phyloP scores from a whole-genome alignment of 208 protist genomes.

The Crithidia acanthocephali region DNA sequence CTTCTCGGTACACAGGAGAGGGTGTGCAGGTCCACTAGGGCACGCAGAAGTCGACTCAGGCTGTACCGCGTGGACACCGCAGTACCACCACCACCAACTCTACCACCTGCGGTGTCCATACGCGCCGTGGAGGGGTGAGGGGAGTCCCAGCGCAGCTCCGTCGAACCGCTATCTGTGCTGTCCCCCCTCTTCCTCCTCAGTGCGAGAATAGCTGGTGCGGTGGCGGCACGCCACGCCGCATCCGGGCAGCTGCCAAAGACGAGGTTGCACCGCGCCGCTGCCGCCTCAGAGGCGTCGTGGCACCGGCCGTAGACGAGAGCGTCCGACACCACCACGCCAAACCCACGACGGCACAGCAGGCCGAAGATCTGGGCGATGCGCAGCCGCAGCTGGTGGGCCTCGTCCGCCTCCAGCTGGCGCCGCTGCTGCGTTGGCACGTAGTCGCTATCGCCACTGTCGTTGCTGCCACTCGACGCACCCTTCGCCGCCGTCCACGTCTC shows the following conservation, averaged over 20 bases:
- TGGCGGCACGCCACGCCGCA: constrained; percentile 19
- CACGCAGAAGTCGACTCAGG: constrained; percentile 9
- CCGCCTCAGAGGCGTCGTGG: constrained; percentile 24
- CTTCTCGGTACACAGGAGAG: too few relatives aligned
- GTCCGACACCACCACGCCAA: constrained; percentile 26
- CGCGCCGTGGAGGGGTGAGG: not conserved
- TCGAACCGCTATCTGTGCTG: not conserved
- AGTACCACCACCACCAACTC: not conserved
- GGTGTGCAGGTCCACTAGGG: constrained; percentile 24
- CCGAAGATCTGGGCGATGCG: constrained; percentile 32
- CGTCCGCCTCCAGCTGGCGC: constrained; percentile 1
- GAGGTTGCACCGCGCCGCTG: constrained; percentile 26
- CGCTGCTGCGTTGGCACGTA: constrained; percentile 4
- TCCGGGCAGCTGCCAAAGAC: constrained; percentile 20
- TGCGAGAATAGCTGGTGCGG: not conserved
- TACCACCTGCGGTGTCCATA: not conserved
- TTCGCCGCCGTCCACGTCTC: not conserved
- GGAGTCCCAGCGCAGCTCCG: not conserved
- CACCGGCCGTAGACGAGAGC: constrained; percentile 34
- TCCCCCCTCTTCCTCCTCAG: not conserved
- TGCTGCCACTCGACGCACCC: not conserved
- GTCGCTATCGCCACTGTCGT: constrained; percentile 3
- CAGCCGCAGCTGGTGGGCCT: constrained; percentile 21
- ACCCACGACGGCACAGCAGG: constrained; percentile 20
- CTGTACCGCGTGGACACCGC: constrained; percentile 2